A percentile compares a stretch with the other conserved stretches of the same genome.
Evolutionary conservation across 169 alveolate genomes (phyloP).

Genomic region (Eimeria falciformis): DNA sequence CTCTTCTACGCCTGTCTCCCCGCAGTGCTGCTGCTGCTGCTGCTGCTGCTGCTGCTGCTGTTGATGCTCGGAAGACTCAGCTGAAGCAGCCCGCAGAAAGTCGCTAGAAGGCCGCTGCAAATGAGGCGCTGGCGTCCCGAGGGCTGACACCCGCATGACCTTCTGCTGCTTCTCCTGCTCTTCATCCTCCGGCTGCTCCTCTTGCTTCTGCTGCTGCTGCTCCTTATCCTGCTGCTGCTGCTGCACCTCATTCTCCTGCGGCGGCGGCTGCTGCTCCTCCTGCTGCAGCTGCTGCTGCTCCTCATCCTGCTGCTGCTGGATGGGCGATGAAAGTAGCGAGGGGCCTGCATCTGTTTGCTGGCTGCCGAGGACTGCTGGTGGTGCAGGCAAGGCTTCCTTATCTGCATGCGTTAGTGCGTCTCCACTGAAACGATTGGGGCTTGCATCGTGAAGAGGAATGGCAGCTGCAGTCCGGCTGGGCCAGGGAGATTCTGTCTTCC

Average conservation of each 20-base stretch:
- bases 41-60: slow-evolving; percentile 33
- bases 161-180: slow-evolving; percentile 28
- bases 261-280: neutral
- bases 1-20: neutral
- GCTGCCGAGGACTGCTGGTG: too few species aligned
- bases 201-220: neutral
- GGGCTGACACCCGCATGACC: neutral
- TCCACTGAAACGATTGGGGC: neutral
- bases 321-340: neutral
- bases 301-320: neutral
- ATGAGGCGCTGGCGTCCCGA: neutral
- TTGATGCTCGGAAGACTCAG: neutral
- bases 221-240: neutral
- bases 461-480: slow-evolving; percentile 15
- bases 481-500: neutral
- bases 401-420: slow-evolving; percentile 18
- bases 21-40: neutral
- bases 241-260: too few species aligned
- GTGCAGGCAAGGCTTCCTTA: too few species aligned
- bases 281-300: neutral
- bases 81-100: neutral
- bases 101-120: neutral
- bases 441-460: neutral
- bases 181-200: neutral
- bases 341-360: neutral